These are phyloP conservation scores for Beauveria scarabaeidicola DNA, from an alignment of 2,329 filamentous ascomycete species.

Conservation along the genomic window DNA sequence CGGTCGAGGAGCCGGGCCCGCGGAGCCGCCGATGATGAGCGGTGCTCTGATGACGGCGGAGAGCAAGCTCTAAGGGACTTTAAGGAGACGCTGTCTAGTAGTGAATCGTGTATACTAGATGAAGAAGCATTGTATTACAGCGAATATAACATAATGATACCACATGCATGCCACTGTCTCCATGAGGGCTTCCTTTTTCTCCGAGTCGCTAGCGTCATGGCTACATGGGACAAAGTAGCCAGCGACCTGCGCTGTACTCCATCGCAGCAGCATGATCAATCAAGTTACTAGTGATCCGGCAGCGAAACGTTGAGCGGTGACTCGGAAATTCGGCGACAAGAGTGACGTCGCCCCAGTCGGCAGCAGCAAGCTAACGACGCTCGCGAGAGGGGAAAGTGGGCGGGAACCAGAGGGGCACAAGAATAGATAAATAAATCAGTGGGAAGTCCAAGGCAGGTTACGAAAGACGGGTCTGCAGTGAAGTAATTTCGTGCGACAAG, in stretches of 20 bases:
- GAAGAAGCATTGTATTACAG: background rate
- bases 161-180: background rate
- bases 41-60: slow-evolving; percentile 36
- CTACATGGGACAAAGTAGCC: background rate
- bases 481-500: background rate
- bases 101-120: background rate
- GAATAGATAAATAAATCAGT: background rate
- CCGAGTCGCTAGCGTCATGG: background rate
- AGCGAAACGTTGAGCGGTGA: background rate
- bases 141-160: slow-evolving; percentile 7
- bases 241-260: too few species aligned
- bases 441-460: background rate
- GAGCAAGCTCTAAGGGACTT: slow-evolving; percentile 25
- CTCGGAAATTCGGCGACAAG: background rate
- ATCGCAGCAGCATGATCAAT: too few species aligned
- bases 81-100: too few species aligned
- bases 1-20: slow-evolving; percentile 13
- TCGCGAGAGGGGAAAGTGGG: background rate
- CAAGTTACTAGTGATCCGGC: too few species aligned
- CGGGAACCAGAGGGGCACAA: background rate
- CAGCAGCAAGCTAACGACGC: background rate
- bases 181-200: background rate
- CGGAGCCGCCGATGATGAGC: slow-evolving; percentile 40
- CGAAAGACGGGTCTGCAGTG: background rate
- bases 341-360: background rate